These are phyloP conservation scores for Lodderomyces elongisporus DNA, from an alignment of 1,139 yeast genomes.

Conservation along the genomic window DNA sequence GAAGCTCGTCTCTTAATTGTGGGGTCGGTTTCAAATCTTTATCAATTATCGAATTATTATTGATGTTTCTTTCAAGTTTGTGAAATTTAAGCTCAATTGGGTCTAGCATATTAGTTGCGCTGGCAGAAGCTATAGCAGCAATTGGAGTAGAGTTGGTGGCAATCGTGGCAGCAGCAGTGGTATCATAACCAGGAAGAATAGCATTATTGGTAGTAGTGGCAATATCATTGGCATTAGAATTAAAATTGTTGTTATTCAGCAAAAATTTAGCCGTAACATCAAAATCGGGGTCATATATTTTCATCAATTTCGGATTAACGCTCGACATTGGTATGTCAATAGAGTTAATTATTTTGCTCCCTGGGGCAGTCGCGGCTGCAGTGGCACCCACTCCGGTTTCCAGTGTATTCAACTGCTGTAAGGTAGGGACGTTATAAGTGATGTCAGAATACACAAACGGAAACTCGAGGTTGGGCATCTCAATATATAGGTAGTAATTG, in stretches of 20 bases:
- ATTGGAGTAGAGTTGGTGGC: neutral
- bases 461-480: slow-evolving; percentile 69
- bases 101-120: slow-evolving; percentile 32
- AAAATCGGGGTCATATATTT: slow-evolving; percentile 40
- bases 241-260: slow-evolving; percentile 2
- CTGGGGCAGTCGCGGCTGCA: slow-evolving; percentile 3
- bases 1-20: slow-evolving; percentile 68
- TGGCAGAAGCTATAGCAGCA: neutral
- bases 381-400: no score
- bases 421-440: slow-evolving; percentile 18
- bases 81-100: slow-evolving; percentile 88
- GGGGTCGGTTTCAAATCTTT: slow-evolving; percentile 88
- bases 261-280: slow-evolving; percentile 13
- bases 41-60: slow-evolving; percentile 71
- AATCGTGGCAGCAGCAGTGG: neutral
- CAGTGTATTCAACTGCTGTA: slow-evolving; percentile 3
- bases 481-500: slow-evolving; percentile 54
- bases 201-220: neutral
- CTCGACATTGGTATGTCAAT: slow-evolving; percentile 29
- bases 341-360: slow-evolving; percentile 30
- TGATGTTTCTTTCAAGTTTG: slow-evolving; percentile 70
- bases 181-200: no score
- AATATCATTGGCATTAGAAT: slow-evolving; percentile 1
- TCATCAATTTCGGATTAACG: slow-evolving; percentile 11
- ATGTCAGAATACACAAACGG: slow-evolving; percentile 77